Percentiles rank a stretch among this genome's conserved stretches.
These are phyloP conservation scores for Annulohypoxylon moriforme DNA, from an alignment of 495 filamentous ascomycete species.

Conservation along the genomic window DNA sequence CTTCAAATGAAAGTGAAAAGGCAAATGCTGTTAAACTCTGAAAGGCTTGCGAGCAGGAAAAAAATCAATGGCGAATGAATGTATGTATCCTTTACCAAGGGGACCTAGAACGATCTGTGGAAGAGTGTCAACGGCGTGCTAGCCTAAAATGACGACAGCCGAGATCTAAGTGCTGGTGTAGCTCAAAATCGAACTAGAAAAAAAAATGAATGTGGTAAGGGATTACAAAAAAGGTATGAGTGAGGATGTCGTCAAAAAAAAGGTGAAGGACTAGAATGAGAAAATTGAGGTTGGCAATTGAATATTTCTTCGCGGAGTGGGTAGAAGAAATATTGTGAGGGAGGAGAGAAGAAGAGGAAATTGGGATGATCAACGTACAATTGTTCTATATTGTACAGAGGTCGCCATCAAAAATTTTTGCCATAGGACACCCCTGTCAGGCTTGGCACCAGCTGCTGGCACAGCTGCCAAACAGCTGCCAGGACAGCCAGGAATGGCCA, in stretches of 20 bases:
- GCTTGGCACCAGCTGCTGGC: no score
- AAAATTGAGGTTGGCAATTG: not conserved
- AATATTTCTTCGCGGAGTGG: not conserved
- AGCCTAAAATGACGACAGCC: conserved; percentile 35
- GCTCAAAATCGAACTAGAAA: not conserved
- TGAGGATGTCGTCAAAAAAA: not conserved
- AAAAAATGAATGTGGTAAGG: conserved; percentile 5
- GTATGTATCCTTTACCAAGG: conserved; percentile 26
- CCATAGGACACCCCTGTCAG: no score
- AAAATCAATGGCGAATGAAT: not conserved
- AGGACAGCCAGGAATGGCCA: no score
- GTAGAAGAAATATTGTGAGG: not conserved
- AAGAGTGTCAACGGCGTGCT: conserved; percentile 1
- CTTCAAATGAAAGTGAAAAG: not conserved
- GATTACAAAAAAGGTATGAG: conserved; percentile 6
- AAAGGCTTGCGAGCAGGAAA: conserved; percentile 4
- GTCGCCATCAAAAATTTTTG: no score
- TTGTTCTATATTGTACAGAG: not conserved
- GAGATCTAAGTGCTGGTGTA: conserved; percentile 23
- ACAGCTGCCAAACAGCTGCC: no score
- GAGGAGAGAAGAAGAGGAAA: not conserved
- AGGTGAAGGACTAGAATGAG: not conserved
- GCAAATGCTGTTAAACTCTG: not conserved
- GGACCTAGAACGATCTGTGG: conserved; percentile 7
- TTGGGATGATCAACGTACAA: not conserved